Percentiles rank a stretch among this genome's conserved stretches.
Evolutionary conservation across 2,329 filamentous ascomycete species (phyloP).

Genomic region (Metarhizium guizhouense): DNA sequence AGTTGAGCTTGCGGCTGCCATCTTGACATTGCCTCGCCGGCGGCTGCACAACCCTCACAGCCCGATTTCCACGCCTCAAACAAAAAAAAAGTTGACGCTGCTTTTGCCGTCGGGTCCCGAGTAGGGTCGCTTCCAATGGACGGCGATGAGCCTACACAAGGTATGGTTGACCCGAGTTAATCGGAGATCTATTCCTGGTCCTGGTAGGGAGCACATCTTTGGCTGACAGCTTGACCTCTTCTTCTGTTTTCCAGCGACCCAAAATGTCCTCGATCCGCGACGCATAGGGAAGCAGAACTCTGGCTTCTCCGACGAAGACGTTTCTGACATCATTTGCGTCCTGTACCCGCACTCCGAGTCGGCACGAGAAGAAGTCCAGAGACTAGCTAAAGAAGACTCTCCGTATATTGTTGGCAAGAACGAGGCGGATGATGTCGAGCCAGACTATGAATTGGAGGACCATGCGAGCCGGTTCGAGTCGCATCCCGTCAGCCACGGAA

Average conservation of each 20-base stretch:
- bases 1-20: neutral
- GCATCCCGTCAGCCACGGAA: slow-evolving; percentile 37
- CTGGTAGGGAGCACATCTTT: neutral
- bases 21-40: neutral
- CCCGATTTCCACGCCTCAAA: neutral
- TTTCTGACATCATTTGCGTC: slow-evolving; percentile 83
- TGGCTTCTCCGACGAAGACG: slow-evolving; percentile 71
- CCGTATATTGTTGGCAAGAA: slow-evolving; percentile 41
- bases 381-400: slow-evolving; percentile 37
- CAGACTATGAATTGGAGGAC: slow-evolving; percentile 43
- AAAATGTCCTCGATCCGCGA: slow-evolving; percentile 62
- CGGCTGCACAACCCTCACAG: neutral
- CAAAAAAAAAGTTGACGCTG: neutral
- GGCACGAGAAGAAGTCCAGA: slow-evolving; percentile 61
- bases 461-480: slow-evolving; percentile 35
- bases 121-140: slow-evolving; percentile 30
- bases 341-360: slow-evolving; percentile 69
- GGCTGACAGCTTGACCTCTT: neutral
- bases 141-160: slow-evolving; percentile 35
- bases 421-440: slow-evolving; percentile 39
- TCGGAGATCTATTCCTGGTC: no score
- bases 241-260: slow-evolving; percentile 10
- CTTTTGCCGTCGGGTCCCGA: neutral
- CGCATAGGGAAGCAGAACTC: slow-evolving; percentile 73
- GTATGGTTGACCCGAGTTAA: slow-evolving; percentile 14